Base-by-base conservation (phyloP, 2,329 filamentous ascomycete species). In the Xylariaceae sp. region DNA sequence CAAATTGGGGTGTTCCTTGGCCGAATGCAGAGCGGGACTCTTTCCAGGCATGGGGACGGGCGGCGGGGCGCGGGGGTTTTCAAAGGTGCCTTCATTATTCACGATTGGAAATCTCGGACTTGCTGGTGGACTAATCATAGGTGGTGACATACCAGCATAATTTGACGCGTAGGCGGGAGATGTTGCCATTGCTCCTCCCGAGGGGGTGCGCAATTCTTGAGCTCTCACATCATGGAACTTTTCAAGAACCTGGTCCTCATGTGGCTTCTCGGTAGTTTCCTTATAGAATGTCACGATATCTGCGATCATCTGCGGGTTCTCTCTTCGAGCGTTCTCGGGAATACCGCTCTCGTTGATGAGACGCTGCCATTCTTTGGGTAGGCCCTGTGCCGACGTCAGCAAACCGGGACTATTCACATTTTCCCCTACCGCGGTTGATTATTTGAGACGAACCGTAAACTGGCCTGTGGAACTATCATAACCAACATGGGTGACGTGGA, bases 241-340 rank as follows among this genome's bases (percentile, higher is more conserved):
- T 65, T 97, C 90, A 73, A 93, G 88, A 43, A 93, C 85, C 56
- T 87, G 86, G 59, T 95, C 88, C 61, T 96, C 89, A 47, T 82
- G 80, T 44, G 80, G 81, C 54, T 73, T 75, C 54, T 91, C 88
- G 19, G 87, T 85, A 50, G 89, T 95, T 68, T 95, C 91, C 64
- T 96, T 94, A 74, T 95, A 97, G 64, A 97, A 97, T 45, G 85
- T 87, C 66, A 98, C 84, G 56, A 98, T 93, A 64, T 97, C 87
- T 60, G 94, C 85, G 68, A 96, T 89, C 44, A 91, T 90, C 65
- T 97, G 89, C 3, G 93, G 93, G 60, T 97, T 89, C 65, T 95
- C 87, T 63, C 91, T 87, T 65, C 94, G 87, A 64, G 97, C 93
- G 68, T 93, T 90, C 68, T 95, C 89, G 19, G 90, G 87, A 57